Base-by-base conservation (phyloP, 805 yeast species). In the Pichia occidentalis region DNA sequence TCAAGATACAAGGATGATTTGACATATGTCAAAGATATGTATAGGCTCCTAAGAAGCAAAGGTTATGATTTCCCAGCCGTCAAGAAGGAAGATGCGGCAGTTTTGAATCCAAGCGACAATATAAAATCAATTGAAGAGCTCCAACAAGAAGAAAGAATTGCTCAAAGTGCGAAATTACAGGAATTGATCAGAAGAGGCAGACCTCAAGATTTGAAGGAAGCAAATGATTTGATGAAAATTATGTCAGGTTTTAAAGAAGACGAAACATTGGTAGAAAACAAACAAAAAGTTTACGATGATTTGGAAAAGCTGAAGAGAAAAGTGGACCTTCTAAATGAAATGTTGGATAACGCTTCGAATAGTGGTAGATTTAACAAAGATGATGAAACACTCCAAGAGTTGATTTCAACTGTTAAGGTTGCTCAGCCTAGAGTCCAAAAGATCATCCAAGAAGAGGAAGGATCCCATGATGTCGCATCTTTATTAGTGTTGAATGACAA, bases 231-330 rank as follows among this genome's bases (percentile, higher is more conserved):
- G 60, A 92, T 92, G 98, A 87, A 90, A 59, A 77, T 92, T 49
- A 87, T 92, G 96, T 95, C 97, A 5, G 99, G 99, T 5, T 92
- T 86, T 67, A 84, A 84, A 59, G 86, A 84, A 52, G 95, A 87
- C 57, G 75, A 78, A 44, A 65, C 72, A 14, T 65, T 72, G 44
- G 75, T 76, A 38, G 84, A 80, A 51, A 83, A 86, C 47, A 78
- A 77, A 53, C 85, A 83, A 40, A 77, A 83, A 50, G 81, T 88
- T 24, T 78, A 80, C 24, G 85, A 82, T 46, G 97, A 92, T 54
- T 68, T 92, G 37, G 85, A 83, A 33, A 80, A 84, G 56, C 70
- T 92, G 52, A 80, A 77, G 50, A 73, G 95, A 40, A 92, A 92
- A 62, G 84, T 86, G 11, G 95, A 85, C 47, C 68, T 92, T 30